Evolutionary conservation across 345 rosid genomes (phyloP), one percentile per base, ranked within the genome.

Genomic region (Moricandia moricandioides): DNA sequence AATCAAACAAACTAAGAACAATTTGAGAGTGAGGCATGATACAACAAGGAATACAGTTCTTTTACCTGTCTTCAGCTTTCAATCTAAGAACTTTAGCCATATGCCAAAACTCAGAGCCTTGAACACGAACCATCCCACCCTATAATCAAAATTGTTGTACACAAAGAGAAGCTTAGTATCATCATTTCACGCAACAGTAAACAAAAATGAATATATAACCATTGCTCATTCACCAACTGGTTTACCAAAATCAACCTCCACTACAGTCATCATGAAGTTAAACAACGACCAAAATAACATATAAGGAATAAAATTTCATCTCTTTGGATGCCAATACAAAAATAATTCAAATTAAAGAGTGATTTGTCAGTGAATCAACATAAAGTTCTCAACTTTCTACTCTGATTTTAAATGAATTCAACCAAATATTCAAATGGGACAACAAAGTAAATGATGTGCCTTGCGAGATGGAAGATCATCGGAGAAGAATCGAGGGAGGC

Each of bases 31-130:
- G 13, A 45, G 13, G 78, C 7, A 6, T 0, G 6, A 12, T 29
- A 40, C 30, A 0, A 26, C 11, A 3, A 0, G 2, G 74, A 59
- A 26, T 37, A 40, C 45, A 27, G 39, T 5, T 33, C 1, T 33
- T 29, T 5, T 21, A 94, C 92, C 89, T 82, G 69, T 88, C 93
- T 49, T 86, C 76, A 0, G 74, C 68, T 62, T 76, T 85, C 83
- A 94, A 67, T 67, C 96, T 83, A 63, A 94, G 79, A 37, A 86
- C 97, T 83, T 86, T 88, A 43, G 88, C 84, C 93, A 91, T 94
- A 47, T 90, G 96, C 86, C 88, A 88, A 79, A 94, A 90, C 74
- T 91, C 95, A 83, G 90, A 93, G 30, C 92, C 97, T 39, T 87
- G 86, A 13, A 91, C 85, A 68, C 89, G 92, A 69, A 91, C 85